These are phyloP conservation scores for Phaeosphaeriaceae sp. DNA, from an alignment of 2,329 filamentous ascomycete genomes.

Conservation along the genomic window DNA sequence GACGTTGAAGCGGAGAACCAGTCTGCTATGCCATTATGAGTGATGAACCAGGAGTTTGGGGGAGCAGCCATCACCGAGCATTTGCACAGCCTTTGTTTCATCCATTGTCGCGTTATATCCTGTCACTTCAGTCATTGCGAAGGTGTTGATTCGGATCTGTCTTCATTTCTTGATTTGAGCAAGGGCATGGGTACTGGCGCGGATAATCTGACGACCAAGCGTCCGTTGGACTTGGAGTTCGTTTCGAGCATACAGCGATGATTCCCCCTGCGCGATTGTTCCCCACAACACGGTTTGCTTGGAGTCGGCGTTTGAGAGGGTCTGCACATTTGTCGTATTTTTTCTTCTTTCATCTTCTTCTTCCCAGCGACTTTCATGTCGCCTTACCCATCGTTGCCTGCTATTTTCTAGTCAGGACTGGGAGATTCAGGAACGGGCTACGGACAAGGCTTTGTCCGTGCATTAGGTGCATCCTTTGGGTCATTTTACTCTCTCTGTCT, in stretches of 20 bases:
- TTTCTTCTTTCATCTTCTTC: conserved; percentile 13
- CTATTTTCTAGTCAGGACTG: conserved; percentile 22
- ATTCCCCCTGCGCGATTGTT: conserved; percentile 52
- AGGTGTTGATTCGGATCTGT: conserved; percentile 46
- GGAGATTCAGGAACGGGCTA: conserved; percentile 23
- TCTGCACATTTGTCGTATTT: conserved; percentile 8
- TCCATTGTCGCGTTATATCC: conserved; percentile 48
- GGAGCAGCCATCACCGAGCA: conserved; percentile 39
- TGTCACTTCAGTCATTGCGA: conserved; percentile 52
- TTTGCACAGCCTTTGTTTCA: conserved; percentile 39
- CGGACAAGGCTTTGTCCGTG: conserved; percentile 16
- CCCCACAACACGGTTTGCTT: conserved; percentile 34
- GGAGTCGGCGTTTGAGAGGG: conserved; percentile 39
- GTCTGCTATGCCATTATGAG: conserved; percentile 40
- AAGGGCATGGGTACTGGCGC: conserved; percentile 51
- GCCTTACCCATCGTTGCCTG: conserved; percentile 16
- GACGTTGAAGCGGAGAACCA: conserved; percentile 33
- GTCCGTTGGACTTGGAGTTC: conserved; percentile 45
- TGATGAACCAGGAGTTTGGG: conserved; percentile 44
- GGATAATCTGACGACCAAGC: conserved; percentile 41
- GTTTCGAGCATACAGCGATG: conserved; percentile 54
- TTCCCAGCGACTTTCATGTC: conserved; percentile 8
- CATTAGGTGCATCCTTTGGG: conserved; percentile 12
- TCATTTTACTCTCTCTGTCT: conserved; percentile 6
- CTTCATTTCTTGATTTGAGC: conserved; percentile 43